Base-by-base conservation (phyloP, 768 basidiomycete species). In the Xerocomellus chrysenteron region DNA sequence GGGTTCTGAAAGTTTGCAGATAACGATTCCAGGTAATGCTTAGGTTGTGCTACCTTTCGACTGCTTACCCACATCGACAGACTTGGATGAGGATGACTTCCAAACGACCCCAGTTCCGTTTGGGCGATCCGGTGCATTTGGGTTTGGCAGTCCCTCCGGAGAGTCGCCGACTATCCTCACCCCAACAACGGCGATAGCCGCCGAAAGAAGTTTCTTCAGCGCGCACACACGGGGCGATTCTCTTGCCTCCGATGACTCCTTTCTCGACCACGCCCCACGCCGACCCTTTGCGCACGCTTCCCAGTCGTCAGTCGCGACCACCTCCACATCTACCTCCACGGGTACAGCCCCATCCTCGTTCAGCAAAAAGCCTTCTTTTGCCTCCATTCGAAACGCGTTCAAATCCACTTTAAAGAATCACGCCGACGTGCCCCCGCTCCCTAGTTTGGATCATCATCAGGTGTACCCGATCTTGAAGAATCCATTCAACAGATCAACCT, bases 371-470 rank as follows among this genome's bases (percentile, higher is more conserved):
- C 71, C 88, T 3, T 93, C 91, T 0, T 92, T 94, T 57, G 91
- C 91, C 2, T 92, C 90, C 16, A 84, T 94, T 56, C 85, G 90
- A 40, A 92, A 92, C 67, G 90, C 91, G 4, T 92, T 94, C 80
- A 93, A 90, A 71, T 82, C 81, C 44, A 60, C 62, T 44, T 45
- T 64, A 5, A 78, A 79, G 53, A 90, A 81, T 65, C 77, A 72
- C 52, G 76, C 69, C 48, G 83, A 86, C n/a, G 75, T 85, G 7
- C 92, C 91, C 24, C 90, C 90, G n/a, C 76, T 93, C 52, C 92
- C 90, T 14, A 74, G 77, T 36, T 71, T 92, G 32, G 89, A 92
- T 52, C 65, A 65, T 14, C 77, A 83, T 50, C 79, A 87, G 49
- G 79, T 77, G 5, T 86, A 90, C 66, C 86, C 88, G 19, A 83